Evolutionary conservation across 306 rosid species (phyloP), one percentile per base, ranked within the genome.

Genomic region (Prunus fruticosa): DNA sequence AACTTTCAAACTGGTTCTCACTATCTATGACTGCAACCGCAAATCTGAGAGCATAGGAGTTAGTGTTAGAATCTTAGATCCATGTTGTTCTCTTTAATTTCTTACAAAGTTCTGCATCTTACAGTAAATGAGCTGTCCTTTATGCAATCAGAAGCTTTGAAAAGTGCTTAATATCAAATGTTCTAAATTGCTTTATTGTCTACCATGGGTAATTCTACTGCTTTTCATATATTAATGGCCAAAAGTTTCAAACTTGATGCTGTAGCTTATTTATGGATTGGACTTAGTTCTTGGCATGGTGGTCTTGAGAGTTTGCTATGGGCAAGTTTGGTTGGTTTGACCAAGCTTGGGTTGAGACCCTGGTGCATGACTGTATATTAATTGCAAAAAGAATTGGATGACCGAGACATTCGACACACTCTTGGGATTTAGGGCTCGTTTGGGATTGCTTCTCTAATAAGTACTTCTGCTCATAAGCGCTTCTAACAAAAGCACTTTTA

Each of bases 311-410:
- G 8, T 68, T 52, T 67, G 20, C 56, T 49, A 5, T 49, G 58
- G 41, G 50, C 15, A 25, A 25, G 20, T 27, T 49, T 49, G 45
- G 22, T 15, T 38, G 43, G 43, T 38, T 38, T 38, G 43, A 38
- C 43, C 43, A 7, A n/a, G 74, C 73, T 77, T 68, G 53, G 60
- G 53, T 5, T 67, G 53, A 23, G 14, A 66, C 32, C 57, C 67
- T 19, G 69, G n/a, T 22, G 71, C 16, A 57, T 15, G 15, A 43
- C 53, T 23, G 63, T 22, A 8, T 68, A 28, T 10, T 30, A 64
- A 30, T 32, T 30, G 74, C 43, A 38, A 13, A 43, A 61, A 46
- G 61, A 25, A 54, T 72, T 78, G 60, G 50, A 30, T 74, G 47
- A 28, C 50, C 34, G 6, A 56, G 65, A 63, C 32, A 49, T 73